Base-by-base conservation (phyloP, 2,329 filamentous ascomycete species). In the Achaetomium macrosporum region DNA sequence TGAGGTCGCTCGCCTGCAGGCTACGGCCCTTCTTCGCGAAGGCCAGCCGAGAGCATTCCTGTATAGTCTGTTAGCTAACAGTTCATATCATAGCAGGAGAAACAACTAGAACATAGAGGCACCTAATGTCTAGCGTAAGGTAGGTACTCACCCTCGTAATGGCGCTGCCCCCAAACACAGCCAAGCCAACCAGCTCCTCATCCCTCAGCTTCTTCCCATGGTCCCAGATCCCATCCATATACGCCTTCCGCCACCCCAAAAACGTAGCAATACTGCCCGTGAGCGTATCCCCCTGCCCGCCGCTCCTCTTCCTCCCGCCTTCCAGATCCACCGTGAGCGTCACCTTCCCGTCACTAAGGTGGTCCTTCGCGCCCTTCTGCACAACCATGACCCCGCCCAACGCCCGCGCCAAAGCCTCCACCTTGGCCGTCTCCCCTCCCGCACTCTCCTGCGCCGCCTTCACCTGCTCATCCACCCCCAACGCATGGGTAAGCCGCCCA, bases 231-330 rank as follows among this genome's bases (percentile, higher is more conserved):
- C 78, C 77, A 53, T 96, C 88, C 50, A 90, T 75, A 69, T 99
- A 99, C 19, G 90, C 90, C 67, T 84, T 85, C 56, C 92, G 79
- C 84, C 92, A 99, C 1, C 83, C 91, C 58, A 97, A 71, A 60
- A 99, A 83, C 3, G 93, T 97, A 1, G 88, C 93, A 59, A 99
- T 74, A 33, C 84, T 84, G 1, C 93, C 93, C 0, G 93, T 97
- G 59, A 99, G 74, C 4, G 93, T 97, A 71, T 99, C 93, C 1
- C 93, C 93, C 71, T 99, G 93, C 0, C 93, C 93, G 44, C 92
- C 93, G 53, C 88, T 92, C 59, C 93, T 78, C 80, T 99, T 99
- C 68, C 83, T 71, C 1, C 92, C 92, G 9, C 93, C 93, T 64
- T 82, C 72, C 2, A 91, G 71, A 61, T 96, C 90, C 25, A 85